These are phyloP conservation scores for Trichomonascus vanleenenianus DNA, from an alignment of 805 yeast species.

Conservation along the genomic window DNA sequence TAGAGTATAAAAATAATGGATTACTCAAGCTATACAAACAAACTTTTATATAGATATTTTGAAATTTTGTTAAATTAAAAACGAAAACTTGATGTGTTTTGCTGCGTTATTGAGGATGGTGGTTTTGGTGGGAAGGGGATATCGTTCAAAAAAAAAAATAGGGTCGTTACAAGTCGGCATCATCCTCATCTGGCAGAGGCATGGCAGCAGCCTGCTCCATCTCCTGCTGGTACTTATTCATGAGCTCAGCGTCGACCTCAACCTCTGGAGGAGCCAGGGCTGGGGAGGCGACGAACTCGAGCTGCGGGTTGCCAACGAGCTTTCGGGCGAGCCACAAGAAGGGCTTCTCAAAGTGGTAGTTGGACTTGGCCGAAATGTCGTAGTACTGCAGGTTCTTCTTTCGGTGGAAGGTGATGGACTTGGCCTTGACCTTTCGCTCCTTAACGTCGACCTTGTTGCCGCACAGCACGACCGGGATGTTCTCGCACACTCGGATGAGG, in stretches of 20 bases:
- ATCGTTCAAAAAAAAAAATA: too few species aligned
- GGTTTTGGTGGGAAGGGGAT: too few species aligned
- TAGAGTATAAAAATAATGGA: neutral
- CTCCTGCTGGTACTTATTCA: constrained; percentile 98
- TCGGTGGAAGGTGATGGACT: constrained; percentile 99
- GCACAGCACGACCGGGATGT: constrained; percentile 97
- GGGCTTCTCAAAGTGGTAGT: constrained; percentile 99
- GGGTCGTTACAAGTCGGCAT: constrained; percentile 79
- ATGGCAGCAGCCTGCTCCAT: constrained; percentile 99
- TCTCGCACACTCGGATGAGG: constrained; percentile 98
- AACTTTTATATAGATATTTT: neutral
- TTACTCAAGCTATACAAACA: neutral
- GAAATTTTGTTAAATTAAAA: neutral
- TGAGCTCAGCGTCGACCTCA: constrained; percentile 89
- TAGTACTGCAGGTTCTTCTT: constrained; percentile 99
- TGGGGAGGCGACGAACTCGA: constrained; percentile 98
- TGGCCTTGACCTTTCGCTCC: constrained; percentile 99
- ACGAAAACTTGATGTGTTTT: too few species aligned
- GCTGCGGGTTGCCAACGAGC: constrained; percentile 94
- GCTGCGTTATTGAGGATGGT: too few species aligned
- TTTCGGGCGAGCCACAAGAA: constrained; percentile 99
- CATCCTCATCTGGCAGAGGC: constrained; percentile 99
- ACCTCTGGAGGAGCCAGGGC: constrained; percentile 99
- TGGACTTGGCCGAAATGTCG: constrained; percentile 99
- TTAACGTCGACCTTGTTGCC: constrained; percentile 99